Conservation (phyloP, 2,329 filamentous ascomycete species). For the Myriosclerotinia duriaeana region DNA sequence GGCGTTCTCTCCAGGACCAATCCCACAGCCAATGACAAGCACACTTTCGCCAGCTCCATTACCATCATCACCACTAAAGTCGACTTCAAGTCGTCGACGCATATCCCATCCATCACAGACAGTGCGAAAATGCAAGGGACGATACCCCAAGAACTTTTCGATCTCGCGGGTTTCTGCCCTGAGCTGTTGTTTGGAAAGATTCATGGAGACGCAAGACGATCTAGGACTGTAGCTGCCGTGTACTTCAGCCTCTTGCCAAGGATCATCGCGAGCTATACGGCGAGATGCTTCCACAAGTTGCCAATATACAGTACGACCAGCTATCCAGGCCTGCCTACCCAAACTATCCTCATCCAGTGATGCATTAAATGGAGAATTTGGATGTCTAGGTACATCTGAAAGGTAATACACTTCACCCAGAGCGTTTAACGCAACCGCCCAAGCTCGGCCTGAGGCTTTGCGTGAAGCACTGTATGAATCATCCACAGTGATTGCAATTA, state of each 20-base stretch:
- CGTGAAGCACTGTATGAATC: slow-evolving; percentile 75
- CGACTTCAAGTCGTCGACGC: slow-evolving; percentile 78
- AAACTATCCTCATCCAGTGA: slow-evolving; percentile 52
- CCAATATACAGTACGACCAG: slow-evolving; percentile 79
- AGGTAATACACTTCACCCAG: slow-evolving; percentile 89
- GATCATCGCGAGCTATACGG: slow-evolving; percentile 69
- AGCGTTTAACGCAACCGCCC: slow-evolving; percentile 92
- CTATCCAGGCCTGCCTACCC: slow-evolving; percentile 72
- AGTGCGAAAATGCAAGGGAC: slow-evolving; percentile 75
- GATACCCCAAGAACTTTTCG: slow-evolving; percentile 69
- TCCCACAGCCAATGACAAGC: slow-evolving; percentile 70
- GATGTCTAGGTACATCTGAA: slow-evolving; percentile 62
- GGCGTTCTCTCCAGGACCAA: slow-evolving; percentile 40
- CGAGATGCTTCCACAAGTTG: slow-evolving; percentile 75
- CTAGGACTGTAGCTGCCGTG: slow-evolving; percentile 78
- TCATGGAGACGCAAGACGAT: slow-evolving; percentile 72
- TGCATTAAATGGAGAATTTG: slow-evolving; percentile 46
- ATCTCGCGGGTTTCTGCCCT: slow-evolving; percentile 78
- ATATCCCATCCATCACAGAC: slow-evolving; percentile 89
- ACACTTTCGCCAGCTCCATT: slow-evolving; percentile 73
- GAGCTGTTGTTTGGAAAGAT: slow-evolving; percentile 68
- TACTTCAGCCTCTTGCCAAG: slow-evolving; percentile 65
- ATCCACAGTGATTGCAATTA: slow-evolving; percentile 79
- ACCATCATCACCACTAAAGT: slow-evolving; percentile 83
- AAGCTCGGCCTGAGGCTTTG: slow-evolving; percentile 68